A percentile compares a stretch with the other conserved stretches of the same genome.
phyloP scores from a whole-genome alignment of 768 basidiomycete species.

The Saitozyma sp. region DNA sequence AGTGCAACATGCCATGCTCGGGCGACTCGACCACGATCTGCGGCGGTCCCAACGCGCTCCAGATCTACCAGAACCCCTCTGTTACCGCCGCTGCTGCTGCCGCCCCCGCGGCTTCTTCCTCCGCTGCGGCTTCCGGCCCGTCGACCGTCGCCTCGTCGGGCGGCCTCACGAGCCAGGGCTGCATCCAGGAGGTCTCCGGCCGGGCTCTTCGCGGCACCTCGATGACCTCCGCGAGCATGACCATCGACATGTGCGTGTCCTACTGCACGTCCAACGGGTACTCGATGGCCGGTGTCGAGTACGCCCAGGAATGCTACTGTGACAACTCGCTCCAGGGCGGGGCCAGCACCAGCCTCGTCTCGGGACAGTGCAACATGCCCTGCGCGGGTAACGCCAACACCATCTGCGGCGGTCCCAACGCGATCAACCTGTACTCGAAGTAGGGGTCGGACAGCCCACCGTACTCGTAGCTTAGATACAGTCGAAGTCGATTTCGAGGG shows the following conservation, averaged over 20 bases:
- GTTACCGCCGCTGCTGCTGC: constrained; percentile 16
- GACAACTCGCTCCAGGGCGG: constrained; percentile 31
- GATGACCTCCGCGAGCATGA: constrained; percentile 29
- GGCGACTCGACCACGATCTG: constrained; percentile 35
- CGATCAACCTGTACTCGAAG: constrained; percentile 21
- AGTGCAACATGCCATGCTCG: constrained; percentile 44
- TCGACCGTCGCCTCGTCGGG: not conserved
- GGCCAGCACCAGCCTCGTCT: constrained; percentile 17
- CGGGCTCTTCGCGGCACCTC: constrained; percentile 41
- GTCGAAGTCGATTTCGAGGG: too few species aligned
- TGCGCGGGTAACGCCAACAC: constrained; percentile 30
- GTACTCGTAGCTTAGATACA: too few species aligned
- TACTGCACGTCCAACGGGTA: constrained; percentile 33
- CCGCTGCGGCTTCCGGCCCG: not conserved
- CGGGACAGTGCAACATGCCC: constrained; percentile 32
- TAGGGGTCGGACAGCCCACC: too few species aligned
- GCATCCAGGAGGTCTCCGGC: constrained; percentile 34
- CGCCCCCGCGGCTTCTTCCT: not conserved
- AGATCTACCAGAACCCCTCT: constrained; percentile 26
- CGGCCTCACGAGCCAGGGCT: constrained; percentile 5
- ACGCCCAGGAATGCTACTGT: constrained; percentile 35
- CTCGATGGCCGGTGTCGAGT: constrained; percentile 37
- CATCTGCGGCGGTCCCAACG: constrained; percentile 29
- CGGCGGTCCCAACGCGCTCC: constrained; percentile 42
- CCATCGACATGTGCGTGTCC: constrained; percentile 24